Conservation (phyloP, 192 early-diverging fungal species). For the Phlyctochytrium bullatum region DNA sequence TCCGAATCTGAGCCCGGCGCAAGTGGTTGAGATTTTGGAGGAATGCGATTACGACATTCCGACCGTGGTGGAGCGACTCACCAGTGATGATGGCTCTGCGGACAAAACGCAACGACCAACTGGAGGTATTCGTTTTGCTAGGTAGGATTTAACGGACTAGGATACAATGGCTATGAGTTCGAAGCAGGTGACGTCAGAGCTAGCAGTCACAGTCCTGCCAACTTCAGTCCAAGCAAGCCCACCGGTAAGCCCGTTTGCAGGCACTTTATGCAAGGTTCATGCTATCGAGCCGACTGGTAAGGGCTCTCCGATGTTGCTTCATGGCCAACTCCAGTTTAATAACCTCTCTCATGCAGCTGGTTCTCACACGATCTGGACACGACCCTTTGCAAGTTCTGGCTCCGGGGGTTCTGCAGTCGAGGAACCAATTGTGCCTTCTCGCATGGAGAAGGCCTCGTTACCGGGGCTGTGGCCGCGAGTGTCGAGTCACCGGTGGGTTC, state of each 20-base stretch:
- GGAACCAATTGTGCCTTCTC: constrained; percentile 43
- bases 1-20: not conserved
- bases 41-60: constrained; percentile 1
- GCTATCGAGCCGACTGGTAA: constrained; percentile 43
- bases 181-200: too few relatives aligned
- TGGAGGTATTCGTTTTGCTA: too few relatives aligned
- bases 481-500: not conserved
- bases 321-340: not conserved
- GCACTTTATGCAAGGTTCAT: constrained; percentile 48
- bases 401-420: constrained; percentile 40
- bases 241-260: constrained; percentile 40
- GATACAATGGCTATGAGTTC: too few relatives aligned
- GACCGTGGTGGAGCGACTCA: not conserved
- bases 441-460: constrained; percentile 25
- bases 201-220: too few relatives aligned
- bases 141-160: too few relatives aligned
- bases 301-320: not conserved
- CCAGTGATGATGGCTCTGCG: too few relatives aligned
- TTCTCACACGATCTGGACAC: constrained; percentile 45
- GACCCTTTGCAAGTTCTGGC: constrained; percentile 47
- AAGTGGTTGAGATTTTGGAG: not conserved
- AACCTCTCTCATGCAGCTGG: constrained; percentile 23
- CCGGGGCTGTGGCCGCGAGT: not conserved
- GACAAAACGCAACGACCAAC: too few relatives aligned
- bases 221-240: too few relatives aligned